Evolutionary conservation across 805 yeast genomes (phyloP), one percentile per base, ranked within the genome.

Genomic region (Nakazawaea holstii): DNA sequence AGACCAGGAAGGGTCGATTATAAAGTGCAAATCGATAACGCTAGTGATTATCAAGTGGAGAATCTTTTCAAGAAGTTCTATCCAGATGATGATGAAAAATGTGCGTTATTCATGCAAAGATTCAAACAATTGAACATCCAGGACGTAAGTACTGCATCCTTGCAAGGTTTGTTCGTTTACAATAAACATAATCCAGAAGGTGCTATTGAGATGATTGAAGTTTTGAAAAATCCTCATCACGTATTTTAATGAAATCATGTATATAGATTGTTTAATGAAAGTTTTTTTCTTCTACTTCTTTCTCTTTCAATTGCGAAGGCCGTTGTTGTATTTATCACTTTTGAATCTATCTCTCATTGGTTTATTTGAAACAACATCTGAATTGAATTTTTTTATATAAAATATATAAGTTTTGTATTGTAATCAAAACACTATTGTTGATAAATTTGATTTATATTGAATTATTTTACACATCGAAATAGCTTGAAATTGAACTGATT

Each of bases 1-100:
- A 76, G 99, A 54, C 99, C 99, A 0, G 99, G 99, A 2, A 76
- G 99, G 65, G 84, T 94, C 30, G 99, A 94, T 61, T 82, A 74
- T 64, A 88, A 89, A 66, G 84, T 82, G 17, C 69, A 83, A 58
- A 78, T 94, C 35, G 94, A 87, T 54, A 87, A 92, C 63, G 98
- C 98, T n/a, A 74, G 92, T 0, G 79, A 78, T 37, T 74, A 76
- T 59, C 99, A 94, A 69, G 83, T 88, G 29, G 72, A 76, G 50
- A 67, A 79, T 49, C 91, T 94, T 97, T 94, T 94, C 64, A 57
- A 82, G 70, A 77, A 95, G 51, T 94, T 94, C 68, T 94, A 92
- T 62, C 87, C 82, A 39, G 67, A 73, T 43, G 83, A 80, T 50
- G 40, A 44, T n/a, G 73, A 64, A 9, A 74, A 74, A 41, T 77